Percentiles rank a stretch among this genome's conserved stretches.
These are phyloP conservation scores for Penicillium samsonianum DNA, from an alignment of 495 filamentous ascomycete genomes.

Conservation along the genomic window DNA sequence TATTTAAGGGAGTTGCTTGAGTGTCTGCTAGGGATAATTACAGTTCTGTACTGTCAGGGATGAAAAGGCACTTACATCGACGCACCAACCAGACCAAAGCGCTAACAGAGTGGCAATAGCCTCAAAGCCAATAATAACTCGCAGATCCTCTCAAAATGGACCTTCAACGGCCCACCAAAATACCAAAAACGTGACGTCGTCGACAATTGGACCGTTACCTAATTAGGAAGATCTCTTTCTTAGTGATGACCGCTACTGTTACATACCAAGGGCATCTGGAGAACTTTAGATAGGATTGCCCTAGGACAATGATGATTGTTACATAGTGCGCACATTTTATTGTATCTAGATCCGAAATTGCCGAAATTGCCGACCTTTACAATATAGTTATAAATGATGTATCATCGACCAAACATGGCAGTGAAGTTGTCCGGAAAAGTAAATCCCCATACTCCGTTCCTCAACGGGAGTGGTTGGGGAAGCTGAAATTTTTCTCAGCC, in stretches of 20 bases:
- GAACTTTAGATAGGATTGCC: not conserved
- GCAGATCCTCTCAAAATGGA: constrained; percentile 1
- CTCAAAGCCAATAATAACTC: constrained; percentile 23
- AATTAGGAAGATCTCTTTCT: not conserved
- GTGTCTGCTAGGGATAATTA: not conserved
- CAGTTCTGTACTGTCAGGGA: constrained; percentile 3
- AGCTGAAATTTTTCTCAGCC: constrained; percentile 3
- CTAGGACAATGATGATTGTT: constrained; percentile 6
- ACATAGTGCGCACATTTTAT: not conserved
- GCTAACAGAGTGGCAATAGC: constrained; percentile 29
- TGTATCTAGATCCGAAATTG: not conserved
- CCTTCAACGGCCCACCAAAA: constrained; percentile 1
- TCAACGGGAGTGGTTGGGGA: not conserved
- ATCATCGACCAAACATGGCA: not conserved
- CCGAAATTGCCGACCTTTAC: not conserved
- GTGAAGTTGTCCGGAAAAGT: not conserved
- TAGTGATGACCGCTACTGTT: not conserved
- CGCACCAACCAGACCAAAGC: constrained; percentile 31
- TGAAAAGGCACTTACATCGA: constrained; percentile 29
- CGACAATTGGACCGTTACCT: constrained; percentile 12
- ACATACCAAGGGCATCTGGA: constrained; percentile 5
- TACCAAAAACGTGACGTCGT: constrained; percentile 29
- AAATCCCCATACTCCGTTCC: not conserved
- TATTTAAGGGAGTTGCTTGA: not conserved
- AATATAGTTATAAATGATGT: not conserved